phyloP scores from a whole-genome alignment of 768 basidiomycete species.

The Amylocystis lapponica region DNA sequence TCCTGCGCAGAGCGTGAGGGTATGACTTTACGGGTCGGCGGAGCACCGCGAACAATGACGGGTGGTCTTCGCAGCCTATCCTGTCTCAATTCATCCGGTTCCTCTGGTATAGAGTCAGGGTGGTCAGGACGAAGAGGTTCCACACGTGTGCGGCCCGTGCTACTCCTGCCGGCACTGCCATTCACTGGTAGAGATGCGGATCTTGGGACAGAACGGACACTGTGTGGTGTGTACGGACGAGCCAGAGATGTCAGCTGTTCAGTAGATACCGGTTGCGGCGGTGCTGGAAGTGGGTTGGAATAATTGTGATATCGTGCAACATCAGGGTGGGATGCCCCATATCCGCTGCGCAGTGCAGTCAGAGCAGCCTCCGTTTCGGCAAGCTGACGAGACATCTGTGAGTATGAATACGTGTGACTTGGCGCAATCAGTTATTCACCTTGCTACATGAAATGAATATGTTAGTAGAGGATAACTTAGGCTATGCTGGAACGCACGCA shows the following conservation, averaged over 20 bases:
- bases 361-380: background rate
- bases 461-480: background rate
- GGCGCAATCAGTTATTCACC: conserved; percentile 2
- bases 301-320: conserved; percentile 7
- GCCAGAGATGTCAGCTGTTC: conserved; percentile 1
- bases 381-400: background rate
- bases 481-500: background rate
- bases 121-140: background rate
- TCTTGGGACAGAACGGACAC: background rate
- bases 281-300: conserved; percentile 13
- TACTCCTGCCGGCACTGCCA: background rate
- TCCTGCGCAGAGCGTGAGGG: conserved; percentile 3
- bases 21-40: conserved; percentile 5
- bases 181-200: background rate
- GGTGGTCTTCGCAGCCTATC: conserved; percentile 6
- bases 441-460: background rate
- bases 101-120: background rate
- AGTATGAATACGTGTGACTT: background rate
- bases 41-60: conserved; percentile 14
- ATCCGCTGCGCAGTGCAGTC: conserved; percentile 1
- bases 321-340: conserved; percentile 5
- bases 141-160: background rate
- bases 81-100: conserved; percentile 3
- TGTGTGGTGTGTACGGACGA: background rate
- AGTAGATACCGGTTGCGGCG: conserved; percentile 7